These are phyloP conservation scores for Echria macrotheca DNA, from an alignment of 495 filamentous ascomycete species.

Conservation along the genomic window DNA sequence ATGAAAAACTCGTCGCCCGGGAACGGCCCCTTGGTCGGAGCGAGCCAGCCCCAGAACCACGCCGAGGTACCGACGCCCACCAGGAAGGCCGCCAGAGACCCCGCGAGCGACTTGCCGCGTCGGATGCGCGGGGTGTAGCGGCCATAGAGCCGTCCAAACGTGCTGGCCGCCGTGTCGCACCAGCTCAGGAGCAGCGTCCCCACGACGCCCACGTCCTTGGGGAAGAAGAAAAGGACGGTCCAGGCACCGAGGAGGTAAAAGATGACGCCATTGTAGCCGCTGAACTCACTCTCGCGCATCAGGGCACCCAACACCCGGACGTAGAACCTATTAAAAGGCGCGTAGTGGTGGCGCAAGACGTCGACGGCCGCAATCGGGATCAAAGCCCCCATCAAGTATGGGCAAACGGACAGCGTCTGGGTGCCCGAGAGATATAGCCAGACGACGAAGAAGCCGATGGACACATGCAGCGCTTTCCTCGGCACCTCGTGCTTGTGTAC, in stretches of 20 bases:
- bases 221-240: conserved; percentile 76
- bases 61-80: conserved; percentile 76
- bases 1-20: conserved; percentile 70
- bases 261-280: conserved; percentile 91
- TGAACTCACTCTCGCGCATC: conserved; percentile 94
- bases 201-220: conserved; percentile 92
- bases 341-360: conserved; percentile 71
- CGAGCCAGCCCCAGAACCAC: conserved; percentile 82
- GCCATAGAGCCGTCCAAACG: conserved; percentile 82
- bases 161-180: conserved; percentile 97
- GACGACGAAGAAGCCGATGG: conserved; percentile 89
- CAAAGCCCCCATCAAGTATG: conserved; percentile 72
- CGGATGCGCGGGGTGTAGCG: conserved; percentile 81
- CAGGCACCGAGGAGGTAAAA: conserved; percentile 92
- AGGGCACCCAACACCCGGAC: conserved; percentile 76
- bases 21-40: conserved; percentile 60
- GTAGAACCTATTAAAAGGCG: conserved; percentile 80
- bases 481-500: conserved; percentile 76
- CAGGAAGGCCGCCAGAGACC: conserved; percentile 73
- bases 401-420: conserved; percentile 69
- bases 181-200: conserved; percentile 84
- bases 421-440: conserved; percentile 73
- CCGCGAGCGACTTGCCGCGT: conserved; percentile 84
- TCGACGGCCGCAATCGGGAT: conserved; percentile 87
- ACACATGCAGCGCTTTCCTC: conserved; percentile 76